Evolutionary conservation across 139 green algal genomes (phyloP), one percentile per base, ranked within the genome.

Genomic region (Parachlorella kessleri): DNA sequence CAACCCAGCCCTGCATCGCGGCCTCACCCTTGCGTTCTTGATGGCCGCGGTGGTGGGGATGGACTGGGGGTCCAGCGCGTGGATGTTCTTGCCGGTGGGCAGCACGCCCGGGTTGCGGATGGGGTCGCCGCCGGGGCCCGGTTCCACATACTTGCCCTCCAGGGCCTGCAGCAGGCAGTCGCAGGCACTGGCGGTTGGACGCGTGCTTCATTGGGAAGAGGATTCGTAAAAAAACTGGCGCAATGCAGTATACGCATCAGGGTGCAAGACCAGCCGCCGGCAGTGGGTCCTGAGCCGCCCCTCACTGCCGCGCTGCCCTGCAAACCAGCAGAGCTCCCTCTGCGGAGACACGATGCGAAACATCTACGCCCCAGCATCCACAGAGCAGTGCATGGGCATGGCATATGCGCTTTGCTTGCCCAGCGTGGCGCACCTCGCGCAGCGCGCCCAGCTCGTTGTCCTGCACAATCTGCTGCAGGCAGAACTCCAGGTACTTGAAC

Each of bases 31-130:
- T 23, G 96, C 96, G 72, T 88, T 95, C 87, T 97, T 95, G 35
- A 97, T 64, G 2, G 95, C 95, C 24, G 93, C 92, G 40, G 81
- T 66, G 55, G 94, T 98, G 75, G 94, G 94, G 86, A 98, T 98
- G 79, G 90, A 94, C 90, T 99, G 96, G 24, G 97, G 97, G 90
- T 99, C 97, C 66, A 99, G 89, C 2, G 97, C 97, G 83, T 99
- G 97, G 89, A 99, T 98, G 95, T 99, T 99, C 89, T 99, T 99
- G 85, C 97, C 97, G 7, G 97, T 99, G 66, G 97, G 97, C 79
- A 99, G 91, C 73, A 99, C 97, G 74, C 82, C 83, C 18, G 97
- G 97, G 93, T 99, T 99, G 81, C 96, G 92, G 89, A 99, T 99
- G 78, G 97, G 97, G 91, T 99, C 97, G 55, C 97, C 97, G 32